Conservation (phyloP, 352 stramenopile species). For the Pythium aquatile region DNA sequence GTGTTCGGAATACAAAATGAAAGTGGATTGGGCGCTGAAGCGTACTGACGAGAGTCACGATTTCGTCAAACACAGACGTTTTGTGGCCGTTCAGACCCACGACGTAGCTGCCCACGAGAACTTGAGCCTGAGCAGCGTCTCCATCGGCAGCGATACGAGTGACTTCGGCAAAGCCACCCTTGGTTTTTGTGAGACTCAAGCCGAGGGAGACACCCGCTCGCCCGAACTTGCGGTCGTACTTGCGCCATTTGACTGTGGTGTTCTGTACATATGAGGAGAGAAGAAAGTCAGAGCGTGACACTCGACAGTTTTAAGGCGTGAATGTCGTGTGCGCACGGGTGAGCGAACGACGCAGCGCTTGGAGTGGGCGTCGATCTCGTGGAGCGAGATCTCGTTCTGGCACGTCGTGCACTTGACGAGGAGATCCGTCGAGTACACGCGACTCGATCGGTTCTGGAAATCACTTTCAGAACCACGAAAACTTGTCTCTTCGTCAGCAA, state of each 20-base stretch:
- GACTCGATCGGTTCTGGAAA: background rate
- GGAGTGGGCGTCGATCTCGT: conserved; percentile 63
- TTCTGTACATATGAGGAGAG: background rate
- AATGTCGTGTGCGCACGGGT: conserved; percentile 28
- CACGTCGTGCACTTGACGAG: conserved; percentile 78
- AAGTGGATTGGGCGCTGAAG: conserved; percentile 59
- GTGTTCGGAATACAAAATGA: conserved; percentile 54
- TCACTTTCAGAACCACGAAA: background rate
- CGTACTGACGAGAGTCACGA: conserved; percentile 58
- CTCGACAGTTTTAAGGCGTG: background rate
- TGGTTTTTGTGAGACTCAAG: conserved; percentile 71
- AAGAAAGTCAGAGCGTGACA: background rate
- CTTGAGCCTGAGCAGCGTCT: conserved; percentile 51
- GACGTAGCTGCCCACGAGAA: conserved; percentile 74
- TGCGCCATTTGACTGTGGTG: conserved; percentile 39
- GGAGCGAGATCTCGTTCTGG: conserved; percentile 38
- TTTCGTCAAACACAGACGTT: conserved; percentile 67
- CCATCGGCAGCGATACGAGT: conserved; percentile 57
- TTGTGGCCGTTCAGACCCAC: conserved; percentile 61
- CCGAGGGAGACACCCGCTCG: conserved; percentile 44
- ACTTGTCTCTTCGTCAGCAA: background rate
- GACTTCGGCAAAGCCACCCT: conserved; percentile 67
- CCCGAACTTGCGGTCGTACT: conserved; percentile 62
- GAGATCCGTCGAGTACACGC: conserved; percentile 19
- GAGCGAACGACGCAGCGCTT: conserved; percentile 48